Evolutionary conservation across 2,329 filamentous ascomycete genomes (phyloP).

Genomic region (Fusarium aywerte): DNA sequence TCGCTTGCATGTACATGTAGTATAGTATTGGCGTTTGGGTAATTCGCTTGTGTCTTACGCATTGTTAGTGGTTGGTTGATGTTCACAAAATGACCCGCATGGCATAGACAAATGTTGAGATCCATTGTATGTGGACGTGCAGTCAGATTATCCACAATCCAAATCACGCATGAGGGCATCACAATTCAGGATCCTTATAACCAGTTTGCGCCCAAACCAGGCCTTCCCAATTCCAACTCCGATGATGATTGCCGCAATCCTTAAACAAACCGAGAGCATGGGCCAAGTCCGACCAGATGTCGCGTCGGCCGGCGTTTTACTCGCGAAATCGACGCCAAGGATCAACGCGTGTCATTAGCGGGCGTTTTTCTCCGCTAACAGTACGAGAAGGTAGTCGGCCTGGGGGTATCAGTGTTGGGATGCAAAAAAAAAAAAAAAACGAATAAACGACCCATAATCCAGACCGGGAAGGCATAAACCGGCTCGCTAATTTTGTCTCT

Average conservation of each 20-base stretch:
- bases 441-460: no score
- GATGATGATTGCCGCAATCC: not conserved
- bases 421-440: no score
- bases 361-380: not conserved
- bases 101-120: not conserved
- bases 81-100: slow-evolving; percentile 3
- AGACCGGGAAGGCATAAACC: no score
- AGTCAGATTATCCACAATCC: not conserved
- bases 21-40: not conserved
- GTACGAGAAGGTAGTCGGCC: not conserved
- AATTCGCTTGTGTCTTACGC: not conserved
- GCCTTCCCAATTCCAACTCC: not conserved
- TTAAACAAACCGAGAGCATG: not conserved
- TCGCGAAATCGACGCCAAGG: slow-evolving; percentile 23
- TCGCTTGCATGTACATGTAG: not conserved
- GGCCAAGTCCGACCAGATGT: not conserved
- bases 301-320: slow-evolving; percentile 6
- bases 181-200: not conserved
- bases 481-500: no score
- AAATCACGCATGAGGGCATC: not conserved
- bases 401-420: no score
- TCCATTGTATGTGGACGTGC: not conserved
- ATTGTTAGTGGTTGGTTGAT: not conserved
- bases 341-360: slow-evolving; percentile 12
- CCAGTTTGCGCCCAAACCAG: not conserved